phyloP scores from a whole-genome alignment of 83 land plant species.

The Picea abies region DNA sequence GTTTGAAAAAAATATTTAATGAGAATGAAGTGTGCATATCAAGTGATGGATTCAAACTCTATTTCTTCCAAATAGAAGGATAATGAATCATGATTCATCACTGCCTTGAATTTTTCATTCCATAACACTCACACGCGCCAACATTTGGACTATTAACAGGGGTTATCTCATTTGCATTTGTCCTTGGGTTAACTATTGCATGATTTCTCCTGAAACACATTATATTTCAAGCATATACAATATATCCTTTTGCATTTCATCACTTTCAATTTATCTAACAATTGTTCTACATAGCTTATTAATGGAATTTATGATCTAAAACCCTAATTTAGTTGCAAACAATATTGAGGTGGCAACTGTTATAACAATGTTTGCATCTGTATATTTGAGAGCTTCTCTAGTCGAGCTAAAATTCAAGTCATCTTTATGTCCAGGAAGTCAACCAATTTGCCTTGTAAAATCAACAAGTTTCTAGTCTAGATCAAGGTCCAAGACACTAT shows the following conservation, averaged over 20 bases:
- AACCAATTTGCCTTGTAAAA: slow-evolving; percentile 9
- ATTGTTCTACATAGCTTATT: not conserved
- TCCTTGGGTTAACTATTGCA: slow-evolving; percentile 60
- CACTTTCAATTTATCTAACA: not conserved
- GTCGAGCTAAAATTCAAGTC: slow-evolving; percentile 34
- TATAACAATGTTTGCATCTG: slow-evolving; percentile 37
- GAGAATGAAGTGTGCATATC: no score
- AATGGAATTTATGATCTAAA: not conserved
- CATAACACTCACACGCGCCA: slow-evolving; percentile 40
- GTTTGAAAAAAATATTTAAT: no score
- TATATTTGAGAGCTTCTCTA: slow-evolving; percentile 60
- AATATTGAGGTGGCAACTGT: slow-evolving; percentile 17
- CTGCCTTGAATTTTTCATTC: slow-evolving; percentile 18
- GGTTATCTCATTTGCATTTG: slow-evolving; percentile 50
- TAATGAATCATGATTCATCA: not conserved
- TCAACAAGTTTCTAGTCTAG: slow-evolving; percentile 1
- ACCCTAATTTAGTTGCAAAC: not conserved
- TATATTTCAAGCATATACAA: slow-evolving; percentile 49
- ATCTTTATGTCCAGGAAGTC: not conserved
- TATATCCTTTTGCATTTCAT: not conserved
- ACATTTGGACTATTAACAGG: slow-evolving; percentile 69
- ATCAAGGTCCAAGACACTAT: slow-evolving; percentile 22
- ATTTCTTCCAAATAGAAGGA: no score
- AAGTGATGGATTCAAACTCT: no score
- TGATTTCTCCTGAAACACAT: slow-evolving; percentile 51